These are phyloP conservation scores for Fomitiporia mediterranea DNA, from an alignment of 1,284 basidiomycete genomes.

Conservation along the genomic window DNA sequence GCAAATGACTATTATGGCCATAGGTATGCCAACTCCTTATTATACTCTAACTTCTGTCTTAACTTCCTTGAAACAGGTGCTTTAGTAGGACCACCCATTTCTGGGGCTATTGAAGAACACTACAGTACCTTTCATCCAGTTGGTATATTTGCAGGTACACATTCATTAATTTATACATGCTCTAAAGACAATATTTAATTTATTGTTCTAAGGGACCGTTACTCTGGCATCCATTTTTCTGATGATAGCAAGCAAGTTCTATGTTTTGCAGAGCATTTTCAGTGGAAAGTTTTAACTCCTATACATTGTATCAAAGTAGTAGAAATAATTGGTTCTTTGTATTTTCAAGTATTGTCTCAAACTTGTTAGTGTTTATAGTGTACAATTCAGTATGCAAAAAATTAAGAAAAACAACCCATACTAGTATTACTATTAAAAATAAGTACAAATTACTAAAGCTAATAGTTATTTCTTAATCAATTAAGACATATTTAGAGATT, in stretches of 20 bases:
- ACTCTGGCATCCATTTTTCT: slow-evolving; percentile 26
- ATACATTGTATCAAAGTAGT: too few relatives aligned
- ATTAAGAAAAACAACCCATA: too few relatives aligned
- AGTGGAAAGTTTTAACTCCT: not conserved
- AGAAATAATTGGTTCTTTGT: too few relatives aligned
- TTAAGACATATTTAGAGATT: too few relatives aligned
- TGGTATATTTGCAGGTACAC: slow-evolving; percentile 30
- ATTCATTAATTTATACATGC: not conserved
- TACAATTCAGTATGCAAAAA: too few relatives aligned
- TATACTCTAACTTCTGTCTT: too few relatives aligned
- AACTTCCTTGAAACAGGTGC: slow-evolving; percentile 23
- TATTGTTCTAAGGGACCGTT: not conserved
- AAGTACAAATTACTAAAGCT: too few relatives aligned
- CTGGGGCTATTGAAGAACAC: slow-evolving; percentile 28
- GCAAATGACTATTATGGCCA: slow-evolving; percentile 26
- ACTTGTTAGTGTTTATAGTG: too few relatives aligned
- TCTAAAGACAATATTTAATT: not conserved
- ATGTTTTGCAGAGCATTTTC: not conserved
- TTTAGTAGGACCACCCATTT: slow-evolving; percentile 30
- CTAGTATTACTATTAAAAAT: too few relatives aligned
- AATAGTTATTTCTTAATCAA: too few relatives aligned
- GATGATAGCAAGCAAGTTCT: slow-evolving; percentile 33
- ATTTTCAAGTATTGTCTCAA: too few relatives aligned
- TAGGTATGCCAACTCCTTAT: slow-evolving; percentile 8
- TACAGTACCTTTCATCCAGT: slow-evolving; percentile 26